A percentile compares a stretch with the other conserved stretches of the same genome.
These are phyloP conservation scores for Aureobasidium sp. DNA, from an alignment of 2,329 filamentous ascomycete species.

Conservation along the genomic window DNA sequence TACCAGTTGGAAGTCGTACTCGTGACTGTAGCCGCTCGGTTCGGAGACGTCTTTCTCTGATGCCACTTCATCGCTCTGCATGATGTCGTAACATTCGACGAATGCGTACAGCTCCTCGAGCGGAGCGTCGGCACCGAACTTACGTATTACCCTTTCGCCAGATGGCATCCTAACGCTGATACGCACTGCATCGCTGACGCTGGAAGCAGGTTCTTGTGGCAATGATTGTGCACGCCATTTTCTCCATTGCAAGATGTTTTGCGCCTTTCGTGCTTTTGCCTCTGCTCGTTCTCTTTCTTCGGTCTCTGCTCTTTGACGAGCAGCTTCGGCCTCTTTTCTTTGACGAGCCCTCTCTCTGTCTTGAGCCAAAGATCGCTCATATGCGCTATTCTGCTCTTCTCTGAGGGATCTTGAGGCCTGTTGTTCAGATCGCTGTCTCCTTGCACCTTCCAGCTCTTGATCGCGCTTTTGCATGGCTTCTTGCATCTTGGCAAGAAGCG, in stretches of 20 bases:
- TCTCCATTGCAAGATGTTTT: conserved; percentile 64
- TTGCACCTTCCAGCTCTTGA: conserved; percentile 65
- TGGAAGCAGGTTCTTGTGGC: conserved; percentile 57
- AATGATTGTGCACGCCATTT: conserved; percentile 68
- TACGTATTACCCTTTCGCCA: conserved; percentile 68
- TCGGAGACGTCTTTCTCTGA: conserved; percentile 36
- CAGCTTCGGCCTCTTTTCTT: conserved; percentile 67
- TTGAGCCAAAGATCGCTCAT: conserved; percentile 81
- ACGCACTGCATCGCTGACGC: conserved; percentile 64
- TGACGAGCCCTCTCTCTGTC: conserved; percentile 78
- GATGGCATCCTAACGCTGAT: conserved; percentile 56
- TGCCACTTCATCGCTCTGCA: conserved; percentile 39
- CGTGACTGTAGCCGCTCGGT: conserved; percentile 67
- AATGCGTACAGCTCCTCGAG: conserved; percentile 93
- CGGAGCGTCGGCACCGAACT: conserved; percentile 60
- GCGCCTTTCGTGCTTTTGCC: conserved; percentile 50
- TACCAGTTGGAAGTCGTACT: conserved; percentile 79
- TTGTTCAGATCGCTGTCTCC: conserved; percentile 71
- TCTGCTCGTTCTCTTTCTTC: conserved; percentile 59
- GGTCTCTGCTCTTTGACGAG: conserved; percentile 53
- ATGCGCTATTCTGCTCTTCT: conserved; percentile 86
- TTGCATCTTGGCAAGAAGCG: conserved; percentile 70
- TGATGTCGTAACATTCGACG: conserved; percentile 76
- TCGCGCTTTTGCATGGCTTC: conserved; percentile 66
- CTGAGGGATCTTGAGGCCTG: conserved; percentile 73